phyloP scores from a whole-genome alignment of 768 basidiomycete species.

The Cyathus striatus region DNA sequence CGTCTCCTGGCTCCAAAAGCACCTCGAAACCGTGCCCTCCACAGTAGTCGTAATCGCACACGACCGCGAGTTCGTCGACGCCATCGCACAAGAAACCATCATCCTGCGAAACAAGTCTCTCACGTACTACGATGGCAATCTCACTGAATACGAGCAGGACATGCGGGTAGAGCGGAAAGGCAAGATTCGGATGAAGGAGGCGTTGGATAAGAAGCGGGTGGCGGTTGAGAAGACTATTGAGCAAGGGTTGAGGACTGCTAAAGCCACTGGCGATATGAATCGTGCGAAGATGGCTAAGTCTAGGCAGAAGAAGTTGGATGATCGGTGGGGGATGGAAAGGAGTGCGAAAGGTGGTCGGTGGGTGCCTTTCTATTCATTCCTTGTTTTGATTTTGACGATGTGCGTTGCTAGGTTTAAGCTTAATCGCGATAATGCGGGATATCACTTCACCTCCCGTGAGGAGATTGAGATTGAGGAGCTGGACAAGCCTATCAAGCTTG shows the following conservation, averaged over 20 bases:
- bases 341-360: neutral
- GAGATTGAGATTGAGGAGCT: no score
- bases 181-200: constrained; percentile 39
- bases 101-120: constrained; percentile 50
- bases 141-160: constrained; percentile 42
- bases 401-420: neutral
- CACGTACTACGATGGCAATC: constrained; percentile 52
- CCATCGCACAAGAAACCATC: constrained; percentile 56
- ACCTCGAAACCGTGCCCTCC: constrained; percentile 34
- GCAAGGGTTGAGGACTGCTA: neutral
- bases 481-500: neutral
- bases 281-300: neutral
- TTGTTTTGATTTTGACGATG: neutral
- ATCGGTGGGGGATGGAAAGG: neutral
- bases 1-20: constrained; percentile 48
- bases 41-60: constrained; percentile 65
- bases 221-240: neutral
- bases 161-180: constrained; percentile 40
- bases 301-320: neutral
- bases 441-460: no score
- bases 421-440: neutral
- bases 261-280: neutral
- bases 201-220: neutral
- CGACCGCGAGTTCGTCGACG: no score
- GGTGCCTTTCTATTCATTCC: neutral